Evolutionary conservation across 177 flowering plant species (phyloP).

Genomic region (Vitis hybrid): DNA sequence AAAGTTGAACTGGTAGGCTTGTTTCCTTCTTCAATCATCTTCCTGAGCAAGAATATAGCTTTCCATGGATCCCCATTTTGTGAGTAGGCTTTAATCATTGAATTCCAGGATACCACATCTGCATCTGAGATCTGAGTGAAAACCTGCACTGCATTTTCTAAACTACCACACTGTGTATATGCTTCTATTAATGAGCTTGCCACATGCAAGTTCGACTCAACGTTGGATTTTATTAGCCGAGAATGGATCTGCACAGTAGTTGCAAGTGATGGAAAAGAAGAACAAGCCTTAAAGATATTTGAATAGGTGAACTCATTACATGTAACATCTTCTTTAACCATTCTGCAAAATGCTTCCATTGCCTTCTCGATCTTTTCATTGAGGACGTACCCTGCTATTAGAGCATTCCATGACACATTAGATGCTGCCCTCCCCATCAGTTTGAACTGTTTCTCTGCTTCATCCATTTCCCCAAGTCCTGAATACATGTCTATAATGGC

Average conservation of each 20-base stretch:
- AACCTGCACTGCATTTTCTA: slow-evolving; percentile 6
- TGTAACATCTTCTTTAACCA: slow-evolving; percentile 1
- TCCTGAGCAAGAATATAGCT: not conserved
- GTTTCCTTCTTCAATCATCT: slow-evolving; percentile 5
- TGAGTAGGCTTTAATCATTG: slow-evolving; percentile 9
- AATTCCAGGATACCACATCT: slow-evolving; percentile 1
- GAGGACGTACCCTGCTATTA: slow-evolving; percentile 15
- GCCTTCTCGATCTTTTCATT: slow-evolving; percentile 17
- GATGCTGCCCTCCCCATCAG: slow-evolving; percentile 14
- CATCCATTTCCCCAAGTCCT: slow-evolving; percentile 13
- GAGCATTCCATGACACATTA: slow-evolving; percentile 26
- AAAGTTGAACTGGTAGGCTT: slow-evolving; percentile 11
- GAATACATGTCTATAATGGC: slow-evolving; percentile 24
- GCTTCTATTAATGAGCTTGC: slow-evolving; percentile 7
- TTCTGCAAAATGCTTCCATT: slow-evolving; percentile 15
- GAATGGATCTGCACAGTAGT: slow-evolving; percentile 2
- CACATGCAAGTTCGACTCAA: slow-evolving; percentile 1
- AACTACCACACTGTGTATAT: not conserved
- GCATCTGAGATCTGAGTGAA: slow-evolving; percentile 1
- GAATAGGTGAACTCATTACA: slow-evolving; percentile 3
- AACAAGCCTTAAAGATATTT: not conserved
- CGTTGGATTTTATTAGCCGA: slow-evolving; percentile 3
- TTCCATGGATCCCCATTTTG: not conserved
- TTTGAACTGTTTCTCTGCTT: slow-evolving; percentile 14
- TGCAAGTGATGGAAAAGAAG: slow-evolving; percentile 3